A percentile compares a stretch with the other conserved stretches of the same genome.
These are phyloP conservation scores for Pinus taeda DNA, from an alignment of 75 land plant species.

Conservation along the genomic window DNA sequence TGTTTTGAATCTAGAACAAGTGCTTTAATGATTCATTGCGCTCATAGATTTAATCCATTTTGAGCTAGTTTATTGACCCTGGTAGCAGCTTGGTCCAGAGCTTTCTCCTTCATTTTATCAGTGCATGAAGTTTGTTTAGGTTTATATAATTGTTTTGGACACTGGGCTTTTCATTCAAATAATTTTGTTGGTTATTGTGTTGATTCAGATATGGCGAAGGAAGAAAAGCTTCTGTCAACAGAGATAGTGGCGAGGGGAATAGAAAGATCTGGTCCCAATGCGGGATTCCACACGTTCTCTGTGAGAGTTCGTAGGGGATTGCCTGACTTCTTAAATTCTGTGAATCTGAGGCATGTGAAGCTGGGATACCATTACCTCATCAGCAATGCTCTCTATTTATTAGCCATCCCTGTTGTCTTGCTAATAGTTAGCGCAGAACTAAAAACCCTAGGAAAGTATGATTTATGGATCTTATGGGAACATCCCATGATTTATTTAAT, in stretches of 20 bases:
- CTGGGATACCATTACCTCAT: conserved; percentile 87
- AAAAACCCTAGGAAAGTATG: conserved; percentile 53
- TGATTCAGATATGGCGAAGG: conserved; percentile 26
- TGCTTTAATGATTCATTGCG: no score
- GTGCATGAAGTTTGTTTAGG: no score
- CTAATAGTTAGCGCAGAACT: conserved; percentile 68
- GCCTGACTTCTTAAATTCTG: conserved; percentile 78
- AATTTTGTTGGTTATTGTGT: no score
- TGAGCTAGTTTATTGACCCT: no score
- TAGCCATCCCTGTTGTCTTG: conserved; percentile 55
- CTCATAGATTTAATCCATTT: no score
- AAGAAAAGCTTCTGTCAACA: conserved; percentile 49
- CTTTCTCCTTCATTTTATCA: no score
- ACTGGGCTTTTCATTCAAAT: no score
- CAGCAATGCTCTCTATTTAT: conserved; percentile 60
- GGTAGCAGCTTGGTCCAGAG: no score
- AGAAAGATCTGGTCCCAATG: conserved; percentile 47
- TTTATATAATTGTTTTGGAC: no score
- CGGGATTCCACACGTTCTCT: no score
- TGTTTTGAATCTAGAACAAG: no score
- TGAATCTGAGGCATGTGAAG: conserved; percentile 88
- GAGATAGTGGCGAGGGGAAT: conserved; percentile 58
- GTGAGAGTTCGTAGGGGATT: no score
- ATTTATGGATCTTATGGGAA: conserved; percentile 70
- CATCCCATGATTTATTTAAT: conserved; percentile 51